Percentiles rank a stretch among this genome's conserved stretches.
These are phyloP conservation scores for Potentilla sterilis DNA, from an alignment of 306 rosid genomes.

Conservation along the genomic window DNA sequence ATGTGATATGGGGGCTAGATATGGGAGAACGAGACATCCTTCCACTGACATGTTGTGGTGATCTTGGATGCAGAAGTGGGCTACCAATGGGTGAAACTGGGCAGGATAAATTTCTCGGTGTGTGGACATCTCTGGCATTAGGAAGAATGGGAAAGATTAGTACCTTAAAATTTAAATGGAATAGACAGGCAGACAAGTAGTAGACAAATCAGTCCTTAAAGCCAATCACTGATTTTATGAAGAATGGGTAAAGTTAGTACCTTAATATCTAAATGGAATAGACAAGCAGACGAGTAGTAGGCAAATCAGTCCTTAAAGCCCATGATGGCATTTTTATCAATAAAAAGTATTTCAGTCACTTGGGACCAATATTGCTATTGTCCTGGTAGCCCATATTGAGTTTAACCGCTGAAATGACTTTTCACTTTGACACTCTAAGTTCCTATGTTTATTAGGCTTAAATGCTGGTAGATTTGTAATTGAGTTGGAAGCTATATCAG, in stretches of 20 bases:
- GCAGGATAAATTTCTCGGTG: slow-evolving; percentile 36
- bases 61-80: slow-evolving; percentile 34
- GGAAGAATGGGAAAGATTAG: not conserved
- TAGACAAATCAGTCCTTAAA: not conserved
- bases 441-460: not conserved
- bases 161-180: not conserved
- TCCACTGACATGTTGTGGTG: slow-evolving; percentile 43
- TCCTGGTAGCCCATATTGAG: not conserved
- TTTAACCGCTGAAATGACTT: not conserved
- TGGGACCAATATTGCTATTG: not conserved
- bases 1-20: slow-evolving; percentile 40
- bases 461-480: not conserved
- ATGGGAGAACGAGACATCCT: slow-evolving; percentile 48
- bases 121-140: slow-evolving; percentile 30
- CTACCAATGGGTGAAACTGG: slow-evolving; percentile 47
- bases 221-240: not conserved
- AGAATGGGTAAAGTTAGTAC: not conserved
- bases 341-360: not conserved
- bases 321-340: not conserved
- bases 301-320: not conserved
- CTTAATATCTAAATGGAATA: not conserved
- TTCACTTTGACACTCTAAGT: not conserved
- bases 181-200: not conserved
- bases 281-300: not conserved
- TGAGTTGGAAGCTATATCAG: not conserved